Percentiles rank a stretch among this genome's conserved stretches.
phyloP scores from a whole-genome alignment of 371 early-diverging fungal species.

The Mortierella sp. region DNA sequence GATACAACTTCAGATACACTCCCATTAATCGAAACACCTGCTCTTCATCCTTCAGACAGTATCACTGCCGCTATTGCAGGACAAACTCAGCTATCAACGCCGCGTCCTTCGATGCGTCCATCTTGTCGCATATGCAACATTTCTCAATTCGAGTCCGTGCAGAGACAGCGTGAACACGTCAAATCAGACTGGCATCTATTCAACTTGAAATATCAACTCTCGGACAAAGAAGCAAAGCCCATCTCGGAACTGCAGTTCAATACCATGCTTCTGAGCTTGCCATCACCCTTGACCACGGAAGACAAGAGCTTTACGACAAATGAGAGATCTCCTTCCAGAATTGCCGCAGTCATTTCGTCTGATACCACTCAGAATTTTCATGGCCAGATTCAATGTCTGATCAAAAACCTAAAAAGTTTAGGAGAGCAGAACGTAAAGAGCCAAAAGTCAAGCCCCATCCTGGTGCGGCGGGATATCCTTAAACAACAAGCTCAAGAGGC shows the following conservation, averaged over 20 bases:
- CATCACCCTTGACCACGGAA: neutral
- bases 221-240: slow-evolving; percentile 70
- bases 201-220: slow-evolving; percentile 92
- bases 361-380: neutral
- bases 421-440: slow-evolving; percentile 53
- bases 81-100: neutral
- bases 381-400: slow-evolving; percentile 1
- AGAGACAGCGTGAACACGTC: slow-evolving; percentile 88
- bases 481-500: slow-evolving; percentile 32
- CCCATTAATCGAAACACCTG: neutral
- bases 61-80: too few species aligned
- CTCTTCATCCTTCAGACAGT: neutral
- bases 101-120: slow-evolving; percentile 1
- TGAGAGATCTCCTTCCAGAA: neutral
- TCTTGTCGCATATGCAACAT: slow-evolving; percentile 85
- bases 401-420: slow-evolving; percentile 33
- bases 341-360: neutral
- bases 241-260: slow-evolving; percentile 83
- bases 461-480: slow-evolving; percentile 17
- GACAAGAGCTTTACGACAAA: too few species aligned
- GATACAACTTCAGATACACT: neutral
- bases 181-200: slow-evolving; percentile 96
- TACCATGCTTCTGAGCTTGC: slow-evolving; percentile 69
- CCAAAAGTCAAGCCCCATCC: slow-evolving; percentile 13
- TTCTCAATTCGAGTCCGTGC: slow-evolving; percentile 72